These are phyloP conservation scores for Solanum medicagineum DNA, from an alignment of 257 asterid genomes.

Conservation along the genomic window DNA sequence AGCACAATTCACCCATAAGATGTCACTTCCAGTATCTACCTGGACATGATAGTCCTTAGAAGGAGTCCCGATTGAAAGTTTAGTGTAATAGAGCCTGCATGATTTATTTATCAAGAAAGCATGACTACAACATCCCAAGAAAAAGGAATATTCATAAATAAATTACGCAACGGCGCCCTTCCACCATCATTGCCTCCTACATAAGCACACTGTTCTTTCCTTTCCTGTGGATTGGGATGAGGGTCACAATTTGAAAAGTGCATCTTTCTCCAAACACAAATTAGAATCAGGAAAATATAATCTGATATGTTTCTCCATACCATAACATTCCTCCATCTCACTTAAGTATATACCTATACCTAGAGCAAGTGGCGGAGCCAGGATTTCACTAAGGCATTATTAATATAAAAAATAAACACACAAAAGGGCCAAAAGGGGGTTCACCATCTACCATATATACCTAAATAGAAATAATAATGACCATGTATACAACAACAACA, in stretches of 20 bases:
- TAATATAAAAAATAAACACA: background rate
- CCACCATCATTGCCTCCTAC: background rate
- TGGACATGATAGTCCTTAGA: slow-evolving; percentile 83
- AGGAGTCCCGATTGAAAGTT: slow-evolving; percentile 84
- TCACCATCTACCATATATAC: background rate
- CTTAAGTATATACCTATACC: background rate
- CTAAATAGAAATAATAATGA: background rate
- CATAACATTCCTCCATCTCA: background rate
- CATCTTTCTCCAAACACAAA: background rate
- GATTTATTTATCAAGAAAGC: slow-evolving; percentile 5
- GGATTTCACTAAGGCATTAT: background rate
- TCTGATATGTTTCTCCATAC: background rate
- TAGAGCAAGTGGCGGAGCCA: background rate
- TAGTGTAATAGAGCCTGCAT: slow-evolving; percentile 87
- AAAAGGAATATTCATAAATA: background rate
- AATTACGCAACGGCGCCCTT: background rate
- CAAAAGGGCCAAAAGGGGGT: background rate
- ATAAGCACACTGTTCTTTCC: background rate
- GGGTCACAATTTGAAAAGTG: background rate
- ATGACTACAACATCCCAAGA: background rate
- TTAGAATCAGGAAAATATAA: background rate
- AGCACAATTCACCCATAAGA: slow-evolving; percentile 89
- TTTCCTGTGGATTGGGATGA: background rate
- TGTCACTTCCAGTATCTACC: slow-evolving; percentile 99
- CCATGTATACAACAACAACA: too few relatives aligned